Conservation (phyloP, 2,329 filamentous ascomycete species). For the Mycosphaerella arachidis region DNA sequence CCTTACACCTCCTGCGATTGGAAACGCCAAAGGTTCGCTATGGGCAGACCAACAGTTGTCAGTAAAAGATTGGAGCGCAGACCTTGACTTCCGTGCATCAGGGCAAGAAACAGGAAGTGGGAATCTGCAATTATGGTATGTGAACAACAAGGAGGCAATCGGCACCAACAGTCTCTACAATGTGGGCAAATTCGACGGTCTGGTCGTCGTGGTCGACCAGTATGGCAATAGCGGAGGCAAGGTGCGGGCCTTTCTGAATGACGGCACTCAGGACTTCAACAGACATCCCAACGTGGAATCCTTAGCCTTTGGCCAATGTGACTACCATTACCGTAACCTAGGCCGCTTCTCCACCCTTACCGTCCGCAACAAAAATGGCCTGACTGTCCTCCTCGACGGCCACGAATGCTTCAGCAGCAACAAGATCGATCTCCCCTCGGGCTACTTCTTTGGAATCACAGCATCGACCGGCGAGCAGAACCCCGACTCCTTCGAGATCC, state of each 20-base stretch:
- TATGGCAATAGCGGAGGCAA: slow-evolving; percentile 74
- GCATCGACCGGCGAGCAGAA: slow-evolving; percentile 77
- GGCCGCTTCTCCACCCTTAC: slow-evolving; percentile 77
- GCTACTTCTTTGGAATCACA: slow-evolving; percentile 81
- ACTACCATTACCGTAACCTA: slow-evolving; percentile 85
- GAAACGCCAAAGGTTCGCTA: slow-evolving; percentile 75
- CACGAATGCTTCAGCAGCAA: slow-evolving; percentile 76
- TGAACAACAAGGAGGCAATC: slow-evolving; percentile 59
- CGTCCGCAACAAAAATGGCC: slow-evolving; percentile 61
- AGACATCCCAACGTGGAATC: slow-evolving; percentile 72
- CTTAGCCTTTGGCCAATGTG: slow-evolving; percentile 89
- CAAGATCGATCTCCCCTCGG: slow-evolving; percentile 68
- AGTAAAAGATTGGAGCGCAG: slow-evolving; percentile 60
- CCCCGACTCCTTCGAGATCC: slow-evolving; percentile 90
- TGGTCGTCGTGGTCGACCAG: slow-evolving; percentile 80
- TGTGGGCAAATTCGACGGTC: slow-evolving; percentile 78
- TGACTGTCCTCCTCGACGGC: slow-evolving; percentile 78
- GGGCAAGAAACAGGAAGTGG: slow-evolving; percentile 81
- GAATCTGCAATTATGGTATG: slow-evolving; percentile 92
- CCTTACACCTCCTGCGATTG: slow-evolving; percentile 81
- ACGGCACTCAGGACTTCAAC: slow-evolving; percentile 76
- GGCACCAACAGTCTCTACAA: slow-evolving; percentile 78
- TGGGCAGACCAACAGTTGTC: slow-evolving; percentile 59
- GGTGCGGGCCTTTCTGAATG: slow-evolving; percentile 89
- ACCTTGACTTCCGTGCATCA: slow-evolving; percentile 81